Evolutionary conservation across 2,329 filamentous ascomycete species (phyloP), one percentile per base, ranked within the genome.

Genomic region (Aquanectria penicillioides): DNA sequence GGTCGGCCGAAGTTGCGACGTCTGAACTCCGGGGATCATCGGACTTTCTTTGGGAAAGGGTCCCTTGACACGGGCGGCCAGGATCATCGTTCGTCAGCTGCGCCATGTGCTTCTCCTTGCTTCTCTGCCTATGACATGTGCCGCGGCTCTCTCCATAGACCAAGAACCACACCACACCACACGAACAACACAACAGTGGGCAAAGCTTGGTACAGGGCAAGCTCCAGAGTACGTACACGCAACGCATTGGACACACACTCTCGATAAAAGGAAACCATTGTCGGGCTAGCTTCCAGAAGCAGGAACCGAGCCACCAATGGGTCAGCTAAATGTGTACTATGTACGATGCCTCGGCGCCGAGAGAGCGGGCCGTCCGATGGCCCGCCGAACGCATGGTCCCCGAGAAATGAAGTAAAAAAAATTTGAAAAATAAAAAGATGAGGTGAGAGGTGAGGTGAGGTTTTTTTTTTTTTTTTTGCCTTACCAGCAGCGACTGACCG

Each of bases 321-420:
- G n/a, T n/a, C n/a, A n/a, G n/a, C n/a, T n/a, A n/a, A n/a, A n/a
- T n/a, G n/a, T n/a, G n/a, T n/a, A n/a, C n/a, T n/a, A n/a, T n/a
- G n/a, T n/a, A n/a, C n/a, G n/a, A n/a, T 20, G 38, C 49, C 28
- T 52, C 49, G 38, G 49, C 49, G 17, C 37, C 38, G 37, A 44
- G 25, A 43, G 25, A 9, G 6, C 18, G 20, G 26, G 18, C 31
- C 46, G 15, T 22, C 18, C 33, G 22, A 31, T 26, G 20, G 36
- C 4, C 25, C 47, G 17, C 34, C 47, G 15, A 40, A 26, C 36
- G 36, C 9, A 29, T n/a, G 40, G 18, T 6, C 41, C 41, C 41
- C 41, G 15, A 46, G n/a, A 22, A 18, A 22, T 25, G 41, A 25
- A 28, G 25, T 31, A 25, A 10, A 25, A 15, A 20, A 18, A 20